Evolutionary conservation across 1,139 yeast genomes (phyloP).

Genomic region (Kodamaea derodonti): DNA sequence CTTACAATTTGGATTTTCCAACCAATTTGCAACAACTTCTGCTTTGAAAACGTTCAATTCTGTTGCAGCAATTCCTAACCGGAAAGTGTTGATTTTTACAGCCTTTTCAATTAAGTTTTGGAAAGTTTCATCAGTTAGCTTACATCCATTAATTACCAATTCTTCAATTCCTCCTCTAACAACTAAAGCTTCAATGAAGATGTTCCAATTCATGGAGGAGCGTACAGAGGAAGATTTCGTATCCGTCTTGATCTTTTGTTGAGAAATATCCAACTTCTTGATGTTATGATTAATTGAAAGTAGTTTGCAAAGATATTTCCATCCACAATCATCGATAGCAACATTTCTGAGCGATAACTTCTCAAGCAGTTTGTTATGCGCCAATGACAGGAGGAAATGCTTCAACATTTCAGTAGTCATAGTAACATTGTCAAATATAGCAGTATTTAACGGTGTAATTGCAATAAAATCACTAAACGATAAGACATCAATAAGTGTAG

Average conservation of each 20-base stretch:
- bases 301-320: slow-evolving; percentile 75
- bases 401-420: slow-evolving; percentile 78
- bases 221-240: slow-evolving; percentile 44
- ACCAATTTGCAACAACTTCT: slow-evolving; percentile 58
- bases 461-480: slow-evolving; percentile 87
- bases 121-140: slow-evolving; percentile 52
- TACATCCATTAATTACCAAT: slow-evolving; percentile 77
- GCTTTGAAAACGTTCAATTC: slow-evolving; percentile 59
- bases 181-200: slow-evolving; percentile 57
- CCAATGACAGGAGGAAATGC: slow-evolving; percentile 61
- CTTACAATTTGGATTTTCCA: slow-evolving; percentile 45
- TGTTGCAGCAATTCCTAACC: slow-evolving; percentile 76
- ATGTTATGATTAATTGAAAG: slow-evolving; percentile 54
- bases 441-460: slow-evolving; percentile 73
- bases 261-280: slow-evolving; percentile 74
- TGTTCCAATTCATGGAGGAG: slow-evolving; percentile 71
- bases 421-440: slow-evolving; percentile 79
- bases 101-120: slow-evolving; percentile 50
- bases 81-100: slow-evolving; percentile 50
- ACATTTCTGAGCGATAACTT: slow-evolving; percentile 78
- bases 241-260: slow-evolving; percentile 60
- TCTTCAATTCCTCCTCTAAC: slow-evolving; percentile 77
- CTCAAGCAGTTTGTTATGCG: slow-evolving; percentile 55
- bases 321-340: slow-evolving; percentile 63
- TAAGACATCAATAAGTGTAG: slow-evolving; percentile 82